Evolutionary conservation across 192 early-diverging fungal genomes (phyloP), one percentile per base, ranked within the genome.

Genomic region (Rhizophagus clarus): DNA sequence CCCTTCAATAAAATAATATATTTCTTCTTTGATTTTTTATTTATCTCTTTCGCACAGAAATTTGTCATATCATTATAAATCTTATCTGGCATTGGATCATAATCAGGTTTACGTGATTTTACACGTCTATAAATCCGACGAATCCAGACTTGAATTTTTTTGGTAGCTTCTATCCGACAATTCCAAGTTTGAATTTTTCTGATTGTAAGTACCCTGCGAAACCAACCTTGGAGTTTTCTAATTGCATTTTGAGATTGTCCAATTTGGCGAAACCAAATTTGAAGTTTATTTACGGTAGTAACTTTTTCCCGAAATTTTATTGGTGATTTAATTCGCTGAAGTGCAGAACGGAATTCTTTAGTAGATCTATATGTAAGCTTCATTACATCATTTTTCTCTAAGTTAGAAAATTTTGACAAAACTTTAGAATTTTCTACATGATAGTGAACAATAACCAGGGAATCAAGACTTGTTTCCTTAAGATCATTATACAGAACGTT

Each of bases 1-100:
- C 75, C 75, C 66, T 40, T 77, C 40, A 77, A 77, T 4, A 77
- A 62, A 24, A 77, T 77, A 66, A 24, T 40, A 51, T 67, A 77
- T 10, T 51, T 67, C 2, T 9, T 12, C 4, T 45, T 61, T 0
- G 20, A 20, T 20, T 45, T 34, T 51, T 60, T 56, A 10, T 49
- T 26, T 11, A 20, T 75, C 5, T 61, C 5, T 40, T 37, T 62
- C 28, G 61, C 0, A 47, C 76, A 77, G 22, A 77, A 77, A 66
- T n/a, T 17, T 14, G 0, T 29, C 24, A 77, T 17, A 1, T 51
- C 40, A 34, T 67, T 49, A 17, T 67, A 77, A 77, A 67, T 47
- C 76, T 77, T 67, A 29, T 77, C 15, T 6, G 34, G 17, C 3
- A 28, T 66, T 66, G 12, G 20, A 31, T 77, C 76, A 66, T 24